Conservation (phyloP, 139 green algal species). For the Chlamydomonas eustigma region DNA sequence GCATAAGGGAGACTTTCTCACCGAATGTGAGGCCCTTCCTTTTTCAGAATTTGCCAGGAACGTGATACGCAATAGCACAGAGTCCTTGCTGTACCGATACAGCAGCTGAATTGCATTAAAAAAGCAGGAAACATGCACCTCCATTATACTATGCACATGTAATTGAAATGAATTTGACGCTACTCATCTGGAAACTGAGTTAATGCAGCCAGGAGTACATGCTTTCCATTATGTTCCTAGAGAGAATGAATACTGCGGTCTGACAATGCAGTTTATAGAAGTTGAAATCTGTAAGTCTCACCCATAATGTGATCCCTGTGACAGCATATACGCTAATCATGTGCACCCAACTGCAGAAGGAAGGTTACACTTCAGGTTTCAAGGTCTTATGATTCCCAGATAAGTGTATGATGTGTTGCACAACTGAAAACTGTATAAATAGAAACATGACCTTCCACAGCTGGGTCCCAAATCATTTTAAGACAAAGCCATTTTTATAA, state of each 20-base stretch:
- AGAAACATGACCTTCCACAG: too few relatives aligned
- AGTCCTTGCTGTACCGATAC: constrained; percentile 60
- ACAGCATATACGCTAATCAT: constrained; percentile 45
- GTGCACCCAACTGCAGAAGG: constrained; percentile 53
- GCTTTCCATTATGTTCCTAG: background rate
- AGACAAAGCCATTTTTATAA: too few relatives aligned
- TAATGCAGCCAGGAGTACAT: constrained; percentile 13
- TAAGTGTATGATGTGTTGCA: too few relatives aligned
- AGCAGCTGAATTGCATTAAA: constrained; percentile 37
- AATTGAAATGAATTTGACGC: background rate
- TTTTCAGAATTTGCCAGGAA: constrained; percentile 52
- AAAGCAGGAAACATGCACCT: background rate
- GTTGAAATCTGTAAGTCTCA: constrained; percentile 13
- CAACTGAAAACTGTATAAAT: too few relatives aligned
- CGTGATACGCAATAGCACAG: constrained; percentile 57
- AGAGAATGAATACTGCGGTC: background rate
- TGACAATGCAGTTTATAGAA: too few relatives aligned
- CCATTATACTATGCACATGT: background rate
- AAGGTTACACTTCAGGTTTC: too few relatives aligned
- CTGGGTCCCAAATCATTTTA: too few relatives aligned
- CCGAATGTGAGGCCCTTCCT: constrained; percentile 27
- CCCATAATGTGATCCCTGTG: constrained; percentile 37
- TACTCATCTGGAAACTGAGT: background rate
- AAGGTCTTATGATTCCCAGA: too few relatives aligned
- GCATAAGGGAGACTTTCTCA: background rate